Evolutionary conservation across 257 asterid species (phyloP).

Genomic region (Gentiana macrophylla): DNA sequence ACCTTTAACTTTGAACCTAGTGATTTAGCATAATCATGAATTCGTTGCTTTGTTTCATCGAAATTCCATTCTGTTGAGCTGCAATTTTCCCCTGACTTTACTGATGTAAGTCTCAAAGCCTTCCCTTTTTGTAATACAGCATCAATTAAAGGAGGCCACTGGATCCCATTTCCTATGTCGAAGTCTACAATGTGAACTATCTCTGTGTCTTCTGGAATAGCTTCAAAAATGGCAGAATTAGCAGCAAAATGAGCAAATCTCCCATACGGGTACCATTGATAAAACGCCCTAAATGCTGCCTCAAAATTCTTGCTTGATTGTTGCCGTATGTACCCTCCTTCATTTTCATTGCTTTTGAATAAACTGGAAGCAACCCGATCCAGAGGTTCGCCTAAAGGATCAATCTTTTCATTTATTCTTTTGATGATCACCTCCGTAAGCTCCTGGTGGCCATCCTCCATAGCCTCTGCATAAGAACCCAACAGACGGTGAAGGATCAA

Average conservation of each 20-base stretch:
- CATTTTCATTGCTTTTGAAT: slow-evolving; percentile 19
- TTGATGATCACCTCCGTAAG: slow-evolving; percentile 18
- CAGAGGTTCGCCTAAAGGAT: slow-evolving; percentile 19
- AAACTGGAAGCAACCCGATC: slow-evolving; percentile 27
- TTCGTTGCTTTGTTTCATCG: slow-evolving; percentile 31
- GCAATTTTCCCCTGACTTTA: slow-evolving; percentile 12
- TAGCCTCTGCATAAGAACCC: slow-evolving; percentile 33
- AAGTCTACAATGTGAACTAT: slow-evolving; percentile 30
- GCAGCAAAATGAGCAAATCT: slow-evolving; percentile 48
- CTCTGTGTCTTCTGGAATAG: slow-evolving; percentile 24
- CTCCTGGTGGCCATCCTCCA: slow-evolving; percentile 20
- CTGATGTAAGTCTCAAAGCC: slow-evolving; percentile 22
- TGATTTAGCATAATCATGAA: slow-evolving; percentile 22
- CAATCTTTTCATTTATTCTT: slow-evolving; percentile 23
- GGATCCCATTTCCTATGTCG: slow-evolving; percentile 44
- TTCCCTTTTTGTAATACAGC: slow-evolving; percentile 8
- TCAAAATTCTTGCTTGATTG: slow-evolving; percentile 25
- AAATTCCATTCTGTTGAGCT: slow-evolving; percentile 18
- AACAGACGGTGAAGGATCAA: slow-evolving; percentile 24
- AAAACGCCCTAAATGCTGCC: slow-evolving; percentile 29
- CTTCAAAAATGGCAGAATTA: slow-evolving; percentile 39
- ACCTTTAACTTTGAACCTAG: slow-evolving; percentile 20
- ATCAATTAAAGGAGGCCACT: slow-evolving; percentile 43
- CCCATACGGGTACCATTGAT: slow-evolving; percentile 39
- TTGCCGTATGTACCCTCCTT: slow-evolving; percentile 18